Conservation (phyloP, 805 yeast genomes). For the Metschnikowia cubensis region DNA sequence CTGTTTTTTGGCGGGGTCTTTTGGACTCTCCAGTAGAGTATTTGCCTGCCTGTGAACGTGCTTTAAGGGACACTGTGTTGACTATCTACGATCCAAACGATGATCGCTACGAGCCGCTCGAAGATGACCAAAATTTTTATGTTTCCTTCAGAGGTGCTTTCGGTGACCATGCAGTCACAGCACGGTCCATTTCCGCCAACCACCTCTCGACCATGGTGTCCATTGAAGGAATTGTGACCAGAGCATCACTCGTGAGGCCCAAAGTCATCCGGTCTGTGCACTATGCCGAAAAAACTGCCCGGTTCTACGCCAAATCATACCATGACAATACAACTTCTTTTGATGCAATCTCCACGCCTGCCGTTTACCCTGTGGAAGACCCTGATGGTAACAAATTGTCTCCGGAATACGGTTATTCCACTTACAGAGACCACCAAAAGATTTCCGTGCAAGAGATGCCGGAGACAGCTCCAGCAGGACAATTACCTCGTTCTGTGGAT, state of each 20-base stretch:
- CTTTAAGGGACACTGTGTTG: slow-evolving; percentile 73
- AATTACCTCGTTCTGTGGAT: slow-evolving; percentile 89
- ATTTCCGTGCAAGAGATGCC: slow-evolving; percentile 96
- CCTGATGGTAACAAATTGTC: slow-evolving; percentile 81
- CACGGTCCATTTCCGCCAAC: slow-evolving; percentile 77
- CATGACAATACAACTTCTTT: slow-evolving; percentile 89
- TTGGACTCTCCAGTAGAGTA: slow-evolving; percentile 75
- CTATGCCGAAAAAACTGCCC: slow-evolving; percentile 78
- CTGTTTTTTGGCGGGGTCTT: slow-evolving; percentile 71
- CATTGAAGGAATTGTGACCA: slow-evolving; percentile 91
- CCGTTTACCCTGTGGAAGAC: slow-evolving; percentile 90
- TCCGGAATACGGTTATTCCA: slow-evolving; percentile 90
- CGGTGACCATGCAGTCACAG: slow-evolving; percentile 82
- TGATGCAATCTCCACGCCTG: slow-evolving; percentile 76
- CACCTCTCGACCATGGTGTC: slow-evolving; percentile 79
- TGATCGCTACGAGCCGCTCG: slow-evolving; percentile 48
- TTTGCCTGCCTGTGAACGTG: slow-evolving; percentile 85
- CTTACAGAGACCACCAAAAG: slow-evolving; percentile 91
- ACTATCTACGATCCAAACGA: slow-evolving; percentile 65
- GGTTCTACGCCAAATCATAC: slow-evolving; percentile 88
- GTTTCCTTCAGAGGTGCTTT: slow-evolving; percentile 86
- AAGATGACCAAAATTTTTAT: slow-evolving; percentile 61
- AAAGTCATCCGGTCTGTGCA: slow-evolving; percentile 89
- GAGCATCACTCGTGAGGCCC: slow-evolving; percentile 90
- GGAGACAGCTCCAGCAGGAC: slow-evolving; percentile 97